phyloP scores from a whole-genome alignment of 1,284 basidiomycete species.

The Rhizoctonia solani region DNA sequence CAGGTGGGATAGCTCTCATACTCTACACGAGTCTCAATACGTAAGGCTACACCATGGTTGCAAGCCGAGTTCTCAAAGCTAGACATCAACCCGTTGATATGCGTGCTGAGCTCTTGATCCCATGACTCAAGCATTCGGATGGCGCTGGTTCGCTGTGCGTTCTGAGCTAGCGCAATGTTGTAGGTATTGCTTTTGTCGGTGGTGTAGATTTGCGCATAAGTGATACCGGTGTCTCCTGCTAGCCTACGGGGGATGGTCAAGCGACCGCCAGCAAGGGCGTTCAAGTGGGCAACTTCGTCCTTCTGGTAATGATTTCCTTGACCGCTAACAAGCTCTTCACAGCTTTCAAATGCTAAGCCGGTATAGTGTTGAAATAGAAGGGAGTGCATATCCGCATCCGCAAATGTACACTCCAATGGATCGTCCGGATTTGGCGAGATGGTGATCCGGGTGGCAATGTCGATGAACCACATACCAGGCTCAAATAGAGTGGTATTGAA shows the following conservation, averaged over 20 bases:
- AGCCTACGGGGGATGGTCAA: neutral
- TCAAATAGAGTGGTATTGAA: slow-evolving; percentile 2
- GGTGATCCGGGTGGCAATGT: neutral
- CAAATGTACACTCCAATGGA: neutral
- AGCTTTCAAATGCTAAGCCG: neutral
- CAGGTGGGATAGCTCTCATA: neutral
- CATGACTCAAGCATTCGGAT: neutral
- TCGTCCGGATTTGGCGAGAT: neutral
- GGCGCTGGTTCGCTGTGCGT: neutral
- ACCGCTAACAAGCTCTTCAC: neutral
- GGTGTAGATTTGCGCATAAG: slow-evolving; percentile 7
- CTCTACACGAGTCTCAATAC: slow-evolving; percentile 3
- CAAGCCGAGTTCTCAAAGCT: neutral
- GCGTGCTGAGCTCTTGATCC: neutral
- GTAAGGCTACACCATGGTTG: neutral
- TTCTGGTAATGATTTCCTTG: slow-evolving; percentile 2
- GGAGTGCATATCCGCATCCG: neutral
- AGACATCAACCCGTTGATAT: neutral
- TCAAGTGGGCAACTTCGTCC: slow-evolving; percentile 16
- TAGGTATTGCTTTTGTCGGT: slow-evolving; percentile 12
- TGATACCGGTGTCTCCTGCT: neutral
- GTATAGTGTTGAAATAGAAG: neutral
- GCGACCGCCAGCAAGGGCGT: slow-evolving; percentile 3
- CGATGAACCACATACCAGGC: neutral
- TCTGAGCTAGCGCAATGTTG: neutral